phyloP scores from a whole-genome alignment of 2,329 filamentous ascomycete species.

The Cladophialophora immunda region DNA sequence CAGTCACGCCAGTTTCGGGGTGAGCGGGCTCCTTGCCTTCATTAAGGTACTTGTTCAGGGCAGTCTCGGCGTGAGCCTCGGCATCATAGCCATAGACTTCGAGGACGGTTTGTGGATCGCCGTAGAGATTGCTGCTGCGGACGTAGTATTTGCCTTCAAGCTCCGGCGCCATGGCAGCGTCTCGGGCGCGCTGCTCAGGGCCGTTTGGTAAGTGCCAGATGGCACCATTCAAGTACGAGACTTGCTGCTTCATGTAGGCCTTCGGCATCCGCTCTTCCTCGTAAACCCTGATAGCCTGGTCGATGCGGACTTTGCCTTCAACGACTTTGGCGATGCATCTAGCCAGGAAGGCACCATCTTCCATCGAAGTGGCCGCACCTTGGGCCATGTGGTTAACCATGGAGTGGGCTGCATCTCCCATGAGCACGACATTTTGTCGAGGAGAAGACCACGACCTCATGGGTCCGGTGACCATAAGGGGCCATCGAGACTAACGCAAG shows the following conservation, averaged over 20 bases:
- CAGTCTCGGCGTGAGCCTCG: slow-evolving; percentile 29
- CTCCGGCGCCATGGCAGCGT: slow-evolving; percentile 20
- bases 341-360: slow-evolving; percentile 54
- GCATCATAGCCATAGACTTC: slow-evolving; percentile 32
- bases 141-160: slow-evolving; percentile 40
- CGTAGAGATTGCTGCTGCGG: slow-evolving; percentile 47
- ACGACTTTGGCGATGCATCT: slow-evolving; percentile 48
- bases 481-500: slow-evolving; percentile 44
- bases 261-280: slow-evolving; percentile 53
- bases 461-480: slow-evolving; percentile 54
- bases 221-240: slow-evolving; percentile 25
- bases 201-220: slow-evolving; percentile 25
- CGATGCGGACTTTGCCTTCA: slow-evolving; percentile 44
- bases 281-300: slow-evolving; percentile 49
- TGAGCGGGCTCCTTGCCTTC: slow-evolving; percentile 2
- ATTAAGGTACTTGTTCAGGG: slow-evolving; percentile 27
- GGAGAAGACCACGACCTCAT: slow-evolving; percentile 51
- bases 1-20: slow-evolving; percentile 13
- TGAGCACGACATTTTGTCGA: slow-evolving; percentile 52
- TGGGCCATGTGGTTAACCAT: slow-evolving; percentile 56
- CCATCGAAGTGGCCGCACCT: slow-evolving; percentile 54
- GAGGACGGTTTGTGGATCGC: slow-evolving; percentile 18
- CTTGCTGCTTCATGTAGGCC: slow-evolving; percentile 42
- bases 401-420: slow-evolving; percentile 51
- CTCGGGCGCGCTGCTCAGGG: slow-evolving; percentile 20